A percentile compares a stretch with the other conserved stretches of the same genome.
phyloP scores from a whole-genome alignment of 2,329 filamentous ascomycete genomes.

The Hirsutella minnesotensis region DNA sequence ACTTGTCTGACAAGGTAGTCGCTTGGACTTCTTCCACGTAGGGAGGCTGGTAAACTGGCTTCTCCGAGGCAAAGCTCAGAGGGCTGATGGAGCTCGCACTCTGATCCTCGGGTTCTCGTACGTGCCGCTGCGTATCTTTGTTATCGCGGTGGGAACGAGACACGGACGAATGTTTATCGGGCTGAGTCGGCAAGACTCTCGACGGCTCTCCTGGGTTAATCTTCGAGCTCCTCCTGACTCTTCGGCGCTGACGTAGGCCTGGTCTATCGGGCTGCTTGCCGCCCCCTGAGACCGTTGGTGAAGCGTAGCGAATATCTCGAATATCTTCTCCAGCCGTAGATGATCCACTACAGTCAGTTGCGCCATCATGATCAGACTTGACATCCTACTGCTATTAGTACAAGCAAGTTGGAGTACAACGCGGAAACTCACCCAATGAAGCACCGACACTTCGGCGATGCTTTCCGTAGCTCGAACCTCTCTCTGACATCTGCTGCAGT shows the following conservation, averaged over 20 bases:
- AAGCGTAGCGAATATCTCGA: too few relatives aligned
- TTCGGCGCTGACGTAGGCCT: background rate
- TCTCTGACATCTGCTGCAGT: slow-evolving; percentile 16
- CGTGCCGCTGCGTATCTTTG: slow-evolving; percentile 16
- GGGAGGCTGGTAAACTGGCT: slow-evolving; percentile 6
- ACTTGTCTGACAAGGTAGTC: background rate
- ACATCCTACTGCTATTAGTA: background rate
- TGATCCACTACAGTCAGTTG: background rate
- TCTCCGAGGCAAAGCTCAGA: background rate
- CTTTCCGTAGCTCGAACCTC: slow-evolving; percentile 13
- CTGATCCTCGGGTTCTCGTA: slow-evolving; percentile 8
- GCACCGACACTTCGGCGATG: slow-evolving; percentile 14
- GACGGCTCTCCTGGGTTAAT: background rate
- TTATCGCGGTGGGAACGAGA: slow-evolving; percentile 12
- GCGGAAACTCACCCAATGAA: slow-evolving; percentile 12
- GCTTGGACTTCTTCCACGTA: slow-evolving; percentile 8
- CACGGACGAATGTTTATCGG: slow-evolving; percentile 3
- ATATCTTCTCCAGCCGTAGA: background rate
- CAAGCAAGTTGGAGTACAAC: background rate
- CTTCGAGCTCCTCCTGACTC: background rate
- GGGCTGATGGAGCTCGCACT: background rate
- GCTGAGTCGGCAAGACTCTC: background rate
- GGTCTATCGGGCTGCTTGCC: too few relatives aligned
- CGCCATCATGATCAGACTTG: too few relatives aligned
- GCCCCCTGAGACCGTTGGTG: too few relatives aligned